Evolutionary conservation across 768 basidiomycete species (phyloP), one percentile per base, ranked within the genome.

Genomic region (Mrakia gelida): DNA sequence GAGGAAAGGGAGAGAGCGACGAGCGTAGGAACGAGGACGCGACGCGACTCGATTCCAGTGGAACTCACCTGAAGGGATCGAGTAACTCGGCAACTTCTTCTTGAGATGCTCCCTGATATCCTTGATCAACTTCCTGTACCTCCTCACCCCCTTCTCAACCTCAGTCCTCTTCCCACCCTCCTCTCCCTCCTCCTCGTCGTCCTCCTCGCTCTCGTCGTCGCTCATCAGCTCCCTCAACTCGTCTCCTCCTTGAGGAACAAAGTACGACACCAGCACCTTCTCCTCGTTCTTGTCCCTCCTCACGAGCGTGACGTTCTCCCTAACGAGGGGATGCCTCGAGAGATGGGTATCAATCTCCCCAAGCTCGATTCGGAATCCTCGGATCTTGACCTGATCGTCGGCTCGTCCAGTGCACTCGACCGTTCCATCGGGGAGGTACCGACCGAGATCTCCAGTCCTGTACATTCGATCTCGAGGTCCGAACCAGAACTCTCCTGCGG

Each of bases 381-480:
- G 92, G 84, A 99, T 98, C 86, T 99, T 98, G 86, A 99, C 93
- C 83, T 99, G 97, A 83, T 98, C 96, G 83, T 99, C 97, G 2
- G 96, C 95, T 30, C 97, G 90, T 28, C 97, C 97, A 0, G 93
- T 95, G 83, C 97, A 98, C 84, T 99, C 97, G 16, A 99, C 97
- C 45, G 89, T 90, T 7, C 97, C 97, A 83, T 92, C 89, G 1
- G 97, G 93, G 45, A 92, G 86, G 84, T 99, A 99, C 8, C 97
- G 90, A 3, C 97, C 97, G 6, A 99, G 88, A 85, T 99, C 97
- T 30, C 97, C 97, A 41, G 94, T 94, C 80, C 94, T 90, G 85
- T 98, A 99, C 95, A 98, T 96, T 78, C 97, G 86, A 85, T 99
- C 97, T 28, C 97, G 89, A 43, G 97, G 90, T 28, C 97, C 96